Evolutionary conservation across 148 eudicot genomes (phyloP).

Genomic region (Drosera capensis): DNA sequence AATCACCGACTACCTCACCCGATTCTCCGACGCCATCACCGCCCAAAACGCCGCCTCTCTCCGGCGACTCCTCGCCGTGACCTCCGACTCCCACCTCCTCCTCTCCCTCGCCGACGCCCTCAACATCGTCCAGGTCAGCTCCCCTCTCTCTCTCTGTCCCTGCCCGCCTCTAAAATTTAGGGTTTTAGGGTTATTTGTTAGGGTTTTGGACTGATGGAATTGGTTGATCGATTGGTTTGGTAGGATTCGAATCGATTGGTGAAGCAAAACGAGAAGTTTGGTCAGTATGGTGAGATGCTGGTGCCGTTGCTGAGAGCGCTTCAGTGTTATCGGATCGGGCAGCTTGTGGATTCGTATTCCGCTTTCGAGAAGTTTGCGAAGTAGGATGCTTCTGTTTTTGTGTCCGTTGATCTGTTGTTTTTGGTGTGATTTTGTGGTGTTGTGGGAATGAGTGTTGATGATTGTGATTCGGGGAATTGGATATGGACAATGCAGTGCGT

Average conservation of each 20-base stretch:
- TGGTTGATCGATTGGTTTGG: background rate
- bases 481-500: conserved; percentile 51
- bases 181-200: too few relatives aligned
- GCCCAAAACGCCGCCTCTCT: conserved; percentile 58
- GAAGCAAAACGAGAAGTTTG: conserved; percentile 31
- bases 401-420: conserved; percentile 1
- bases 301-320: conserved; percentile 56
- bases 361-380: conserved; percentile 84
- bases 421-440: background rate
- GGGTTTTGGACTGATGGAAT: background rate
- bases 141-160: conserved; percentile 2
- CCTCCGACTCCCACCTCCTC: conserved; percentile 41
- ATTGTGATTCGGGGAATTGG: conserved; percentile 10
- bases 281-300: conserved; percentile 45
- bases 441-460: background rate
- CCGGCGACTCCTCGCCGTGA: conserved; percentile 54
- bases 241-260: conserved; percentile 71
- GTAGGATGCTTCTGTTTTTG: conserved; percentile 18
- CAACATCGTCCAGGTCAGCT: conserved; percentile 79
- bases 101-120: conserved; percentile 77
- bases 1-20: conserved; percentile 50
- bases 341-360: conserved; percentile 58
- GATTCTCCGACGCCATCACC: conserved; percentile 59
- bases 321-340: conserved; percentile 57
- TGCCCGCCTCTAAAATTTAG: too few relatives aligned